phyloP scores from a whole-genome alignment of 345 rosid species.

The Eucalyptus leucophloia region DNA sequence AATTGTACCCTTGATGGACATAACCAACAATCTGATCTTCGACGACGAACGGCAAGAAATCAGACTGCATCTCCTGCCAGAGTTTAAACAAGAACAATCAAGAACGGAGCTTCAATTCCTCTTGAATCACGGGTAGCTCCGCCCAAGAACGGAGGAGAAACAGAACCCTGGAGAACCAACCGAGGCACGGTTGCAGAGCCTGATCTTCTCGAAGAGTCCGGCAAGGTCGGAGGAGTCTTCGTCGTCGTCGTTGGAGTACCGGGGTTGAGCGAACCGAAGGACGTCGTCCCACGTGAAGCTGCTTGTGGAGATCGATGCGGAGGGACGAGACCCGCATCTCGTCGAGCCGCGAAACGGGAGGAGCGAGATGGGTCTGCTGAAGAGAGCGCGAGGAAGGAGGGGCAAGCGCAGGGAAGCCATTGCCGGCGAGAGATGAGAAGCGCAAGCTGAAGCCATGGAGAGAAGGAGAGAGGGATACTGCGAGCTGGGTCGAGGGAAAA shows the following conservation, averaged over 20 bases:
- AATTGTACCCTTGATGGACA: slow-evolving; percentile 35
- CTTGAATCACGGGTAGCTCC: not conserved
- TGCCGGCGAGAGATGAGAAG: not conserved
- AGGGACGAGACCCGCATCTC: accelerated
- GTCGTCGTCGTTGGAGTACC: slow-evolving; percentile 14
- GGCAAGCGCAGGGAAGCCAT: not conserved
- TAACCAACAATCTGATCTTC: slow-evolving; percentile 58
- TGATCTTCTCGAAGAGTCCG: slow-evolving; percentile 52
- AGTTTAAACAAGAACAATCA: not conserved
- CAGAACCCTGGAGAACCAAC: slow-evolving; percentile 9
- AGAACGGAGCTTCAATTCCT: not conserved
- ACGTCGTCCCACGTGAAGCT: slow-evolving; percentile 80
- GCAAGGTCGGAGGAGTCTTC: slow-evolving; percentile 20
- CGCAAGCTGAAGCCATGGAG: not conserved
- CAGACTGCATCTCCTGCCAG: slow-evolving; percentile 39
- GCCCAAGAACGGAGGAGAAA: not conserved
- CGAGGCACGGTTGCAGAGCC: slow-evolving; percentile 61
- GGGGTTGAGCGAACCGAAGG: slow-evolving; percentile 21
- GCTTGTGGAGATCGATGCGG: not conserved
- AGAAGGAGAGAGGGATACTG: not conserved
- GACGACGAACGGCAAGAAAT: slow-evolving; percentile 51
- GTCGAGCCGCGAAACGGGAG: not conserved
- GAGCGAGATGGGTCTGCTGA: not conserved
- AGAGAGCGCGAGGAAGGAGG: not conserved
- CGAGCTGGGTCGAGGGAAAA: not conserved